These are phyloP conservation scores for Pyrus hybrid DNA, from an alignment of 331 rosid genomes.

Conservation along the genomic window DNA sequence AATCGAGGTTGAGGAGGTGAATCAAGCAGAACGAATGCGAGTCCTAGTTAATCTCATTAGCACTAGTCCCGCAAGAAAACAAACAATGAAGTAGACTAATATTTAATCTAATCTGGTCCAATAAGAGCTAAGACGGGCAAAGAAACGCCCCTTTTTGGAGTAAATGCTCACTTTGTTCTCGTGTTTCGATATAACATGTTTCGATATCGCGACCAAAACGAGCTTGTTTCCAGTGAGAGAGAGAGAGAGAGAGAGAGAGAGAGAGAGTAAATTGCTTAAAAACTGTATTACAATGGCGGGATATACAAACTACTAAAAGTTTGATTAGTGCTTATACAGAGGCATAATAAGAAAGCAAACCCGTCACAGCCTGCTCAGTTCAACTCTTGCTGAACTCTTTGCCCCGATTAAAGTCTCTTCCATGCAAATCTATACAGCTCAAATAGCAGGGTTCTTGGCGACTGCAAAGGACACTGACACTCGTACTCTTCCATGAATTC, in stretches of 20 bases:
- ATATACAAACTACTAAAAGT: neutral
- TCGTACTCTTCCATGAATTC: neutral
- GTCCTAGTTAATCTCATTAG: too few relatives aligned
- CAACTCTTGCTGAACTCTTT: neutral
- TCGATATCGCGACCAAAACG: neutral
- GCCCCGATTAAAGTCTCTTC: neutral
- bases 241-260: neutral
- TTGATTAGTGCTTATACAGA: neutral
- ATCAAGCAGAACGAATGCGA: too few relatives aligned
- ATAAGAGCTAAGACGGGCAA: too few relatives aligned
- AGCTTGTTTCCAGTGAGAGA: neutral
- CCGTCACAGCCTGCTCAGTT: neutral
- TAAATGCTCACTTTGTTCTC: neutral
- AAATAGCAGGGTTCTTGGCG: neutral
- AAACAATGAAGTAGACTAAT: too few relatives aligned
- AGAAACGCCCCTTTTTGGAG: too few relatives aligned
- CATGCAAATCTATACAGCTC: neutral
- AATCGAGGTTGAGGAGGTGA: too few relatives aligned
- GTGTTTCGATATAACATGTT: neutral
- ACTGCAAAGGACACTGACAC: constrained; percentile 10
- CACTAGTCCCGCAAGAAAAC: too few relatives aligned
- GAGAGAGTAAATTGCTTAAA: neutral
- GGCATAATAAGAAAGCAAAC: neutral
- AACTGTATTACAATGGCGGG: neutral
- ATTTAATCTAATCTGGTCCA: too few relatives aligned